Base-by-base conservation (phyloP, 208 protist species). In the Trypanosoma caninum region DNA sequence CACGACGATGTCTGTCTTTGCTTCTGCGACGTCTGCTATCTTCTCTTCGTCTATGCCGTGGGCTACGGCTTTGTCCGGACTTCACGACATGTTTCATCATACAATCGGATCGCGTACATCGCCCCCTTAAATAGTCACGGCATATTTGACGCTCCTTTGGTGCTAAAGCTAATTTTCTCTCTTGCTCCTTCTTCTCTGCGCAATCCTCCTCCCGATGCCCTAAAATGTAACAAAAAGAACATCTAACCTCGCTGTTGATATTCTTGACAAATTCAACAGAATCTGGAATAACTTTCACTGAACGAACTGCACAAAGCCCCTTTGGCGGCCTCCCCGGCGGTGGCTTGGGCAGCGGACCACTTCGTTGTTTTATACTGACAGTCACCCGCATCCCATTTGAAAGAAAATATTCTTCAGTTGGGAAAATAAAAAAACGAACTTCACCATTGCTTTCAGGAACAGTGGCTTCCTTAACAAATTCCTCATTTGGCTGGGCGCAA, bases 361-460 rank as follows among this genome's bases (percentile, higher is more conserved):
- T 79, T 51, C 84, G 70, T 33, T 72, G 55, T 53, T 89, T 91
- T 18, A 91, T 63, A 18, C 59, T 57, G 50, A 72, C 71, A 13
- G 84, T 68, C 33, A 89, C 84, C 30, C 64, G 72, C 57, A 80
- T 77, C 27, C 85, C 85, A 33, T 65, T 78, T 37, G 76, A 82
- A 20, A 92, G 72, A 8, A 57, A 76, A 54, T 92, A 92, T 57
- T 89, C 85, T 54, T 92, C 85, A 11, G 85, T 78, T 11, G 85
- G 85, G 34, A 82, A 45, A 23, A 76, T 73, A 10, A 76, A 62
- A 58, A 80, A 84, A 6, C 54, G 61, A 7, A 73, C 72, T n/a
- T 63, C 63, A 34, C 55, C 63, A 20, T 45, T 58, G 10, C 59
- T 22, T 42, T 55, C 30, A 11, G 61, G 45, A 42, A 69, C 16